Base-by-base conservation (phyloP, 768 basidiomycete species). In the Psilocybe sp. region DNA sequence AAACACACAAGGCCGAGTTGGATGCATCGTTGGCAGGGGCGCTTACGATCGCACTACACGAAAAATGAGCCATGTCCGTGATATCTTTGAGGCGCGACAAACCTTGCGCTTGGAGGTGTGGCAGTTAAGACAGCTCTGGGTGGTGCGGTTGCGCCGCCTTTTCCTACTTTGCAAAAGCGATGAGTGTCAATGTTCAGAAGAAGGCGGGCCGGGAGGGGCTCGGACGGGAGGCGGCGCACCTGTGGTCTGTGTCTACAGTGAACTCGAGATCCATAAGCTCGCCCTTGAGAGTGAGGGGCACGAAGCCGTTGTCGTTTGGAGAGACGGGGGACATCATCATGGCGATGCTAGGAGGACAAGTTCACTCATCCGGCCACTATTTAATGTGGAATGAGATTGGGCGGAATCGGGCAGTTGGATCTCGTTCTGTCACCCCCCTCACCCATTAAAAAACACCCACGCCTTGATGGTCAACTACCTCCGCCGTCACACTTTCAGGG, bases 81-180 rank as follows among this genome's bases (percentile, higher is more conserved):
- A 15, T 51, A 46, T 23, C 46, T 39, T 9, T 41, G 47, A 47
- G 43, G 50, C 49, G 48, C 49, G 44, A 55, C 76, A 48, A 54
- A 92, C 92, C 80, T 94, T 94, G 60, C 93, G 75, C 72, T 96
- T 96, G 47, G 92, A 93, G 40, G 92, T 93, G 70, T 96, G 93
- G 72, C 93, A 96, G 62, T 91, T 91, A 52, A 86, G 71, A 63
- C 85, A 87, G 64, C 88, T 90, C 73, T 94, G 89, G 2, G 92
- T 94, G 41, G 92, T 94, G 63, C 93, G 78, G 72, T 96, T 96
- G 62, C 93, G 80, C 64, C 92, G 85, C 60, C 92, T 79, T 66
- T 88, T 92, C 69, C 89, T 79, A 71, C 71, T 74, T 74, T 73
- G 70, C 23, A 28, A 28, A 73, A 73, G 66, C 61, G 66, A 68